Conservation (phyloP, 148 eudicot genomes). For the Salicornia ramosissima region DNA sequence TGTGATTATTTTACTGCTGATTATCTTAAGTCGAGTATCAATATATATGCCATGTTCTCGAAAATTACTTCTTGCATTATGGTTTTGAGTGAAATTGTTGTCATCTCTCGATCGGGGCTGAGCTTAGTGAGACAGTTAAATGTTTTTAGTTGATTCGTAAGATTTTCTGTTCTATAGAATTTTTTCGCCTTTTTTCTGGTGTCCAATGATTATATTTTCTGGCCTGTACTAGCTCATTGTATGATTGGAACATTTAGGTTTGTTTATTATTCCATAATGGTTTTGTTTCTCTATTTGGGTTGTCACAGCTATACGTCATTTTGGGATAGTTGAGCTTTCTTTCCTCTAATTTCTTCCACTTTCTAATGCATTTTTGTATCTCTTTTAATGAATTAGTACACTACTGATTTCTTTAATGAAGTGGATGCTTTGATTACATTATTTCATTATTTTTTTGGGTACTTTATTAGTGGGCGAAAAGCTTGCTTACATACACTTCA, state of each 20-base stretch:
- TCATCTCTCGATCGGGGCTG: too few species aligned
- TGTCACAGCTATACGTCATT: neutral
- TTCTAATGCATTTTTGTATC: neutral
- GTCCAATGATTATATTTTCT: neutral
- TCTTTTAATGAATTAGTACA: neutral
- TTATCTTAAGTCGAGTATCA: neutral
- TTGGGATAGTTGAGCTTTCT: neutral
- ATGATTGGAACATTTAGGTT: neutral
- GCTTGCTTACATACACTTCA: neutral
- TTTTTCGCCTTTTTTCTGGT: neutral
- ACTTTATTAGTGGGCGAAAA: conserved; percentile 17
- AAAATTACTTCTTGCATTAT: neutral
- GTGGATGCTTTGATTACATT: neutral
- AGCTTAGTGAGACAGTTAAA: too few species aligned
- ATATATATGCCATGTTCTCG: neutral
- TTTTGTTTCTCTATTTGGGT: conserved; percentile 1
- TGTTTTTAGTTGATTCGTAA: too few species aligned
- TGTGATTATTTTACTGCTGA: neutral
- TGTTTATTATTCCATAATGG: neutral
- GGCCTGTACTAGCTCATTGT: neutral
- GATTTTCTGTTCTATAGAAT: too few species aligned
- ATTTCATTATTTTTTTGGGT: neutral
- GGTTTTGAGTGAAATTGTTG: neutral
- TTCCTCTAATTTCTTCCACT: conserved; percentile 5
- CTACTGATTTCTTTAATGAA: neutral